Base-by-base conservation (phyloP, 345 rosid species). In the Euphorbia pulcherrima region DNA sequence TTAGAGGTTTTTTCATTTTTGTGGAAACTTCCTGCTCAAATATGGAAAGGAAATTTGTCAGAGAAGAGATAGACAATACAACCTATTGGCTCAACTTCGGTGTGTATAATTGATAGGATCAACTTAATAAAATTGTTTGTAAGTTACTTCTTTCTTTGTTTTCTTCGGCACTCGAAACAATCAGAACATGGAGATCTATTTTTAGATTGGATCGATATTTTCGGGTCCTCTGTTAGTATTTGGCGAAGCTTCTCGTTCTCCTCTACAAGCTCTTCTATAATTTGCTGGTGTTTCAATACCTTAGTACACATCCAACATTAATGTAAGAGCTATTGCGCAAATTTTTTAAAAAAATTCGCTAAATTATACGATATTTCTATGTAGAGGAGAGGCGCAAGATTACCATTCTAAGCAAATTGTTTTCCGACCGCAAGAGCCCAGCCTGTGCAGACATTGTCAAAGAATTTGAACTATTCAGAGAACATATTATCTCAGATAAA, bases 141-240 rank as follows among this genome's bases (percentile, higher is more conserved):
- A 64, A 68, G 68, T 83, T 81, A 67, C 60, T 71, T 79, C 79
- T 77, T 86, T 76, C 99, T 87, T 68, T 83, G 95, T 78, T 87
- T 94, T 81, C 99, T 87, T 73, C 95, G 85, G 80, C 96, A 91
- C 63, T 94, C 81, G 24, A 94, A 90, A 78, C 99, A 89, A 72
- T 91, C 86, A 7, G 71, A 60, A 74, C 96, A 89, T 12, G 88
- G 79, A 61, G 83, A 59, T 64, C 65, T 73, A 63, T 59, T 69
- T 70, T 70, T 80, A 53, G 62, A 66, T 62, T 81, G 82, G 24
- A 94, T 80, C 79, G 99, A 78, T 68, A 89, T 69, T 81, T 91
- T 91, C 69, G 89, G 85, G 76, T 91, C 99, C 63, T 89, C 88
- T 44, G 85, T 71, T 44, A 89, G 86, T 74, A 91, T 83, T 58